Conservation (phyloP, 2,329 filamentous ascomycete genomes). For the Plectosphaerella plurivora region DNA sequence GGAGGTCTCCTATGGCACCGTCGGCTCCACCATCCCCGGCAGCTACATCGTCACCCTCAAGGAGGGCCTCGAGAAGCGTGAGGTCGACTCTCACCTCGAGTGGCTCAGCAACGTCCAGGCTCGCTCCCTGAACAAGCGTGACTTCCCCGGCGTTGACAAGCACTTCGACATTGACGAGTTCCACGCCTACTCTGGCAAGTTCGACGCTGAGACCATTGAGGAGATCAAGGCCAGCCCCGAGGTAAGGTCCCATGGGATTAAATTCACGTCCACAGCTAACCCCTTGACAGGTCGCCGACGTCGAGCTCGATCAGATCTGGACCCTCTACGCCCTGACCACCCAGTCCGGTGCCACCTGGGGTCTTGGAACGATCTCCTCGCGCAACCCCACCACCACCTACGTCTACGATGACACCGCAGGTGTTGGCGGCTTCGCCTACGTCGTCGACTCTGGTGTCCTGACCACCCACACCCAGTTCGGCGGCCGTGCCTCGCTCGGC, state of each 20-base stretch:
- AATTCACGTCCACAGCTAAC: constrained; percentile 5
- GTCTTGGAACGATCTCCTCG: constrained; percentile 38
- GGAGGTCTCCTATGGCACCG: background rate
- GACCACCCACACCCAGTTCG: constrained; percentile 22
- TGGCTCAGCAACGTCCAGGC: constrained; percentile 23
- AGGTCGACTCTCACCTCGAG: constrained; percentile 20
- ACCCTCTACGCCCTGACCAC: constrained; percentile 13
- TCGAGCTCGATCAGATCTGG: constrained; percentile 6
- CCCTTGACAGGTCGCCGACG: constrained; percentile 1
- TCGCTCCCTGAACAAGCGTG: constrained; percentile 25
- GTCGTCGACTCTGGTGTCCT: constrained; percentile 36
- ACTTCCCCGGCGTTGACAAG: constrained; percentile 8
- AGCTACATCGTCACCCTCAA: constrained; percentile 44
- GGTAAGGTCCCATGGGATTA: constrained; percentile 21
- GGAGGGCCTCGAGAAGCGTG: constrained; percentile 18
- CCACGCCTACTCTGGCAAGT: constrained; percentile 37
- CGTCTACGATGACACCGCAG: constrained; percentile 26
- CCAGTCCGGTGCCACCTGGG: constrained; percentile 35
- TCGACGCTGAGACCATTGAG: constrained; percentile 35
- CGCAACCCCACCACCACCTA: constrained; percentile 17
- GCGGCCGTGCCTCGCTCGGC: constrained; percentile 18
- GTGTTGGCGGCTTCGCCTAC: constrained; percentile 30
- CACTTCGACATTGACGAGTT: constrained; percentile 22
- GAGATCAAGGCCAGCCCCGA: constrained; percentile 31
- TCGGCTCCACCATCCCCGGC: constrained; percentile 21